Percentiles rank a stretch among this genome's conserved stretches.
These are phyloP conservation scores for Rutstroemia sp. DNA, from an alignment of 2,329 filamentous ascomycete genomes.

Conservation along the genomic window DNA sequence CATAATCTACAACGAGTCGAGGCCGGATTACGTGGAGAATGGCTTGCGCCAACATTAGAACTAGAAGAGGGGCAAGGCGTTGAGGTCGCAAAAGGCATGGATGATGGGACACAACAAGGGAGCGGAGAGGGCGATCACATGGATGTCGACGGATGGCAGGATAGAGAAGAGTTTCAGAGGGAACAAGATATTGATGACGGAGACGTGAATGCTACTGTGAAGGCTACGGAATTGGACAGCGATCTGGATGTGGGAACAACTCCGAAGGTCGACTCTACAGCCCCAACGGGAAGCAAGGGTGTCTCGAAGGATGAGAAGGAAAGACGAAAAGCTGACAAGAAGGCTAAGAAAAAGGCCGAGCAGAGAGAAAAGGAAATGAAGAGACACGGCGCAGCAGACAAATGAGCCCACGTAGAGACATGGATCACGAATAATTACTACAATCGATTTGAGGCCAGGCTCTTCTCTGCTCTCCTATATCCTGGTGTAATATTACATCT, in stretches of 20 bases:
- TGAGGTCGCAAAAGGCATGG: conserved; percentile 22
- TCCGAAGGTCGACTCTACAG: conserved; percentile 27
- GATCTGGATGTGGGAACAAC: conserved; percentile 27
- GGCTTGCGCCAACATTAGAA: conserved; percentile 36
- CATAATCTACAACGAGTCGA: conserved; percentile 46
- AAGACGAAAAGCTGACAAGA: conserved; percentile 32
- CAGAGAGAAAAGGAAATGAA: conserved; percentile 55
- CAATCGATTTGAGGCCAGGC: not conserved
- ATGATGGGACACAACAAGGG: conserved; percentile 18
- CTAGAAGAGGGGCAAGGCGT: conserved; percentile 23
- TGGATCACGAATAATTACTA: conserved; percentile 9
- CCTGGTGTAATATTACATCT: conserved; percentile 24
- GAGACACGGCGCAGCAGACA: conserved; percentile 32
- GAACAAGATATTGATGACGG: conserved; percentile 28
- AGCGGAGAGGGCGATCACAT: conserved; percentile 22
- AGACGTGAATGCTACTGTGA: conserved; percentile 15
- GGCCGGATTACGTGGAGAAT: conserved; percentile 44
- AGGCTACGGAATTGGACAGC: conserved; percentile 31
- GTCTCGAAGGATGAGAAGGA: conserved; percentile 25
- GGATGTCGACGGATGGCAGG: conserved; percentile 29
- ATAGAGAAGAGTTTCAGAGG: conserved; percentile 31
- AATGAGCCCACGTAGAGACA: conserved; percentile 6
- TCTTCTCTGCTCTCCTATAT: not conserved
- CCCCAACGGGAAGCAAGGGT: conserved; percentile 11
- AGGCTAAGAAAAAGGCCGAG: conserved; percentile 42